These are phyloP conservation scores for Seiridium cupressi DNA, from an alignment of 2,329 filamentous ascomycete genomes.

Conservation along the genomic window DNA sequence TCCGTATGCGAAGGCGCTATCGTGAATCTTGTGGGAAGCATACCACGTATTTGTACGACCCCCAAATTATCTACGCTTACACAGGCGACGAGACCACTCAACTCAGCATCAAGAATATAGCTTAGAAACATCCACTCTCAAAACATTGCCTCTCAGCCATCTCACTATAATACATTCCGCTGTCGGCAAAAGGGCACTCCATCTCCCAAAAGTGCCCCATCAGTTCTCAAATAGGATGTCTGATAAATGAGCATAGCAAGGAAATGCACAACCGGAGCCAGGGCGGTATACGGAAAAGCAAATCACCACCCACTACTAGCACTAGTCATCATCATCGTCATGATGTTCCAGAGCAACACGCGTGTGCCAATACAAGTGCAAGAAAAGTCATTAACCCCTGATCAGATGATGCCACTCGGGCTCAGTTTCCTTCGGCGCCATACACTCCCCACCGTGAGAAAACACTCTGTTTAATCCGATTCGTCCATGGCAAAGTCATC, in stretches of 20 bases:
- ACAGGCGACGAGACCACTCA: no score
- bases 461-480: slow-evolving; percentile 23
- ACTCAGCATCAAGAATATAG: no score
- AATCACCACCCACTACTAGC: background rate
- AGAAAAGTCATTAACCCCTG: background rate
- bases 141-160: background rate
- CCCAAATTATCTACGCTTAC: no score
- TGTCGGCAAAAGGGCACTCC: background rate
- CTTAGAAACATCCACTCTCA: no score
- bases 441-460: no score
- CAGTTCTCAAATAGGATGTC: background rate
- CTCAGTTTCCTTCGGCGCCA: no score
- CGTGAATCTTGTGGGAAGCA: no score
- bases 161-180: background rate
- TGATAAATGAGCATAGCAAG: background rate
- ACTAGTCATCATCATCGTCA: background rate
- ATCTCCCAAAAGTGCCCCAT: no score
- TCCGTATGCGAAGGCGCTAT: no score
- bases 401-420: background rate
- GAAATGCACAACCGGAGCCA: background rate
- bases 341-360: background rate
- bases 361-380: no score
- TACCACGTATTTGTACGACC: no score
- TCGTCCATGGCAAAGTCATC: slow-evolving; percentile 50
- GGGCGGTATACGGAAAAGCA: background rate